phyloP scores from a whole-genome alignment of 148 eudicot genomes.

The Persicaria tinctoria region DNA sequence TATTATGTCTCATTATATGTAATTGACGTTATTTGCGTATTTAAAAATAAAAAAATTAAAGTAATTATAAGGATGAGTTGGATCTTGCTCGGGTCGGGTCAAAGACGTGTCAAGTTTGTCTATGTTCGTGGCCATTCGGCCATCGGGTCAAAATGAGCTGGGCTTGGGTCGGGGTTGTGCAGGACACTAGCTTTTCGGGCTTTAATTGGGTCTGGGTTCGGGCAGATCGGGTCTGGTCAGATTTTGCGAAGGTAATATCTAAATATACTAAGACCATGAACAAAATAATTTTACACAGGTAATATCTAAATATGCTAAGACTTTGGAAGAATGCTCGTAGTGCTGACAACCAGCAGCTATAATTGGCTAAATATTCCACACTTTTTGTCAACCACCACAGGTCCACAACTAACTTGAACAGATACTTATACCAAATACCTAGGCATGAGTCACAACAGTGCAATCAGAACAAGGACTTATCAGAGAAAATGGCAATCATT shows the following conservation, averaged over 20 bases:
- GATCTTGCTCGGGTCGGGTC: too few relatives aligned
- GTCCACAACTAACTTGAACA: not conserved
- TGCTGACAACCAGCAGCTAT: not conserved
- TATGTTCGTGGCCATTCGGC: too few relatives aligned
- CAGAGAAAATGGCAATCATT: not conserved
- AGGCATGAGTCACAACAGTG: not conserved
- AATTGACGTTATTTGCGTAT: too few relatives aligned
- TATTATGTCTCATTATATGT: too few relatives aligned
- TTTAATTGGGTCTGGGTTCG: too few relatives aligned
- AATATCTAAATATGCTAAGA: not conserved
- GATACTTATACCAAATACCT: not conserved
- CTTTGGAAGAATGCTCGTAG: not conserved
- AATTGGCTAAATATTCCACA: not conserved
- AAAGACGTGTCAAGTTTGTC: too few relatives aligned
- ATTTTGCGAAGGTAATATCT: not conserved
- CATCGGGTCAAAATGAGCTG: too few relatives aligned
- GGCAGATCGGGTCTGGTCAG: too few relatives aligned
- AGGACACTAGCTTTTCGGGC: too few relatives aligned
- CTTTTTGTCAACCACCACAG: not conserved
- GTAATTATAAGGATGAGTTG: too few relatives aligned
- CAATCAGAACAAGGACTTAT: not conserved
- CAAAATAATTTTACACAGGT: not conserved
- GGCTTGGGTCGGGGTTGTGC: too few relatives aligned
- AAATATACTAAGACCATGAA: not conserved
- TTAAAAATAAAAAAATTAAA: too few relatives aligned